Evolutionary conservation across 805 yeast genomes (phyloP).

Genomic region (Lachancea thermotolerans): DNA sequence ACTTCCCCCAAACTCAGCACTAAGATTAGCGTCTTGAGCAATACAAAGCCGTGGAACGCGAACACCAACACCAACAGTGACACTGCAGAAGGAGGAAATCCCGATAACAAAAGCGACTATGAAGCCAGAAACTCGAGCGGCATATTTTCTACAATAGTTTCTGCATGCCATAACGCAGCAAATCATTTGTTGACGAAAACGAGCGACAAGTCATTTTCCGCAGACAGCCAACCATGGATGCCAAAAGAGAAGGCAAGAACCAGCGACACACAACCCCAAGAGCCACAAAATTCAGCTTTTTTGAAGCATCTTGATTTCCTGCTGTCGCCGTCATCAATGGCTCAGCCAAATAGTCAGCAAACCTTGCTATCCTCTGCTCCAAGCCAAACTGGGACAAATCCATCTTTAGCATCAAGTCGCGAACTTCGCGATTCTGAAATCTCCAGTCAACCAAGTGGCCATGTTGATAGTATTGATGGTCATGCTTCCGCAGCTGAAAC

Average conservation of each 20-base stretch:
- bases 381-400: neutral
- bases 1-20: neutral
- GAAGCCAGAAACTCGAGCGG: conserved; percentile 22
- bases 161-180: conserved; percentile 45
- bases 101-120: neutral
- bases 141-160: conserved; percentile 38
- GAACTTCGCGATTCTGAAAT: neutral
- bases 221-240: neutral
- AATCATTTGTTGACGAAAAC: conserved; percentile 15
- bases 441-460: conserved; percentile 3
- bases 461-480: conserved; percentile 4
- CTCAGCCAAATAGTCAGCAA: neutral
- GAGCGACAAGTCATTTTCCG: conserved; percentile 2
- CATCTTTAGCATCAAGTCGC: neutral
- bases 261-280: neutral
- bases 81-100: neutral
- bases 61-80: neutral
- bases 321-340: conserved; percentile 16
- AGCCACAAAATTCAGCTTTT: conserved; percentile 23
- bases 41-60: neutral
- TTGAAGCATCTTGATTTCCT: conserved; percentile 34
- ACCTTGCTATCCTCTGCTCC: conserved; percentile 1
- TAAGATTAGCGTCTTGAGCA: neutral
- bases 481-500: conserved; percentile 17
- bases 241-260: too few species aligned